These are phyloP conservation scores for Geotrichum candidum DNA, from an alignment of 1,139 yeast genomes.

Conservation along the genomic window DNA sequence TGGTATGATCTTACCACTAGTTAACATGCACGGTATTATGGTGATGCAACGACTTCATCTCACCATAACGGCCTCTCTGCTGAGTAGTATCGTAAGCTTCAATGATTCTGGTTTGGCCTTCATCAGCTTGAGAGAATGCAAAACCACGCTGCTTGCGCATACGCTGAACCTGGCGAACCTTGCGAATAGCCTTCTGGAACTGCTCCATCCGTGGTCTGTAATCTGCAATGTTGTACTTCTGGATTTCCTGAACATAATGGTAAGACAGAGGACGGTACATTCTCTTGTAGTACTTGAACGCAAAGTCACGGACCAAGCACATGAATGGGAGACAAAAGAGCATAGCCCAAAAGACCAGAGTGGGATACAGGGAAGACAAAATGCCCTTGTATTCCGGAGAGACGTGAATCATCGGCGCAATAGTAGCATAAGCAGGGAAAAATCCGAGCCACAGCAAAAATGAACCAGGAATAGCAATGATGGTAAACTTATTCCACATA, in stretches of 20 bases:
- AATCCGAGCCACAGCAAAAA: conserved; percentile 74
- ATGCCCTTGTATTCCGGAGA: conserved; percentile 84
- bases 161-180: conserved; percentile 95
- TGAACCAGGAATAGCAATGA: conserved; percentile 93
- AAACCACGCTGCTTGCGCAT: conserved; percentile 98
- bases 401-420: conserved; percentile 79
- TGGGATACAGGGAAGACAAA: conserved; percentile 66
- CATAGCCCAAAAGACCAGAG: conserved; percentile 80
- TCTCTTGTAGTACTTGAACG: conserved; percentile 92
- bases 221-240: conserved; percentile 89
- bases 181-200: conserved; percentile 93
- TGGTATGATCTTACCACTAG: neutral
- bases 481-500: conserved; percentile 91
- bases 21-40: conserved; percentile 16
- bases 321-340: conserved; percentile 66
- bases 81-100: conserved; percentile 91
- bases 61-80: conserved; percentile 50
- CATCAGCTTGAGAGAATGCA: conserved; percentile 95
- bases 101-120: conserved; percentile 85
- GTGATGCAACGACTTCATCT: conserved; percentile 33
- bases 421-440: conserved; percentile 78
- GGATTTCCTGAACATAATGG: conserved; percentile 94
- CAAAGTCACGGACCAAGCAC: conserved; percentile 79
- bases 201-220: conserved; percentile 93
- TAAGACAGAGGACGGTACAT: conserved; percentile 87